These are phyloP conservation scores for Neurospora tetrasperma DNA, from an alignment of 495 filamentous ascomycete genomes.

Conservation along the genomic window DNA sequence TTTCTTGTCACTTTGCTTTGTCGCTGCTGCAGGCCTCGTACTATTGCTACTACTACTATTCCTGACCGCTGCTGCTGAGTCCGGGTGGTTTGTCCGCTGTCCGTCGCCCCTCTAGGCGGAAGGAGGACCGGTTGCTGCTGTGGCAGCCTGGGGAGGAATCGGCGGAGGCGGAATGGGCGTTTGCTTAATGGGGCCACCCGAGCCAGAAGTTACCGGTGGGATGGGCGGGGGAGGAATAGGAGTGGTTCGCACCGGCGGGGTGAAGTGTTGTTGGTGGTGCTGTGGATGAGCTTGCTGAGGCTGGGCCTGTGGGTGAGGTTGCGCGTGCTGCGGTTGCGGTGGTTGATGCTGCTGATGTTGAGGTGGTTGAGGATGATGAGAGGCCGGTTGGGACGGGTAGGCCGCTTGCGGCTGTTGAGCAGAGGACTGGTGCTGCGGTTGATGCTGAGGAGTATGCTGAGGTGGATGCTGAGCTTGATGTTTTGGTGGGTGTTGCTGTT, in stretches of 20 bases:
- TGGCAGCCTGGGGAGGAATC: slow-evolving; percentile 14
- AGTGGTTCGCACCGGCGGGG: slow-evolving; percentile 12
- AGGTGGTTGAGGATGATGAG: neutral
- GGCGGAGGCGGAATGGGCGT: slow-evolving; percentile 25
- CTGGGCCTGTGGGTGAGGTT: neutral
- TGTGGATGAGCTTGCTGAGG: neutral
- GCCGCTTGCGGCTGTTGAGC: neutral
- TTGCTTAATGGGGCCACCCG: slow-evolving; percentile 5
- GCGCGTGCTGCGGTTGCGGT: slow-evolving; percentile 1
- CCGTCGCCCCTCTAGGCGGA: neutral
- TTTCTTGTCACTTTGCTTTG: neutral
- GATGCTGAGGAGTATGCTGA: neutral
- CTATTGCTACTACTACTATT: neutral
- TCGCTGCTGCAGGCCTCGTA: neutral
- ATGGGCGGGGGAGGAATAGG: slow-evolving; percentile 23
- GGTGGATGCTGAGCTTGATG: slow-evolving; percentile 4
- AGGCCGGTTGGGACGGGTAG: neutral
- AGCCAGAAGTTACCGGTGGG: slow-evolving; percentile 5
- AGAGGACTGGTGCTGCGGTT: neutral
- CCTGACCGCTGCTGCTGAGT: slow-evolving; percentile 1
- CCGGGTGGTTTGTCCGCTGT: neutral
- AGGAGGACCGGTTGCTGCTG: slow-evolving; percentile 2
- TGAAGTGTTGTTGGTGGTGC: slow-evolving; percentile 5
- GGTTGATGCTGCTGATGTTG: slow-evolving; percentile 1
- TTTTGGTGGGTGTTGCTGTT: neutral